Evolutionary conservation across 2,329 filamentous ascomycete genomes (phyloP).

Genomic region (Didymella segeticola): DNA sequence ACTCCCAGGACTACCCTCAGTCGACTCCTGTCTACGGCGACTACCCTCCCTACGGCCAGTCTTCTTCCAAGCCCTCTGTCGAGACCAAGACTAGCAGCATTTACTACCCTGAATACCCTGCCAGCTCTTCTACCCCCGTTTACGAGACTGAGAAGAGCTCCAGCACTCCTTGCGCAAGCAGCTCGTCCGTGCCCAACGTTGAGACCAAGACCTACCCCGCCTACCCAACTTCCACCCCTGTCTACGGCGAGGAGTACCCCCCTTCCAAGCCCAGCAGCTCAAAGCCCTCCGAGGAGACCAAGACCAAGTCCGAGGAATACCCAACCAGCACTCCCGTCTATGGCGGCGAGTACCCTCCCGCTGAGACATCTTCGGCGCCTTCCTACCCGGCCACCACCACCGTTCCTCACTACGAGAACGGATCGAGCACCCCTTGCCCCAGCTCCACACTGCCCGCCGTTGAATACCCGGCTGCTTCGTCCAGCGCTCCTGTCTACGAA

Average conservation of each 20-base stretch:
- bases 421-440: neutral
- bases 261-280: slow-evolving; percentile 3
- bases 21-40: neutral
- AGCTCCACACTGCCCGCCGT: slow-evolving; percentile 6
- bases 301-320: slow-evolving; percentile 7
- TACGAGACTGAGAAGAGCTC: neutral
- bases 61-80: neutral
- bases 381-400: slow-evolving; percentile 3
- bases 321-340: neutral
- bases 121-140: slow-evolving; percentile 3
- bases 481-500: slow-evolving; percentile 1
- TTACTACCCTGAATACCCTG: slow-evolving; percentile 4
- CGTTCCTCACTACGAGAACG: neutral
- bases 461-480: neutral
- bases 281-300: slow-evolving; percentile 1
- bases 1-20: too few species aligned
- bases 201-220: slow-evolving; percentile 15
- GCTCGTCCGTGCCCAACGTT: slow-evolving; percentile 11
- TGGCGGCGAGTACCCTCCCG: neutral
- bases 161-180: slow-evolving; percentile 2
- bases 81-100: neutral
- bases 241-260: neutral
- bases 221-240: slow-evolving; percentile 4
- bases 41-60: neutral
- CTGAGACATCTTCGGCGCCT: neutral